These are phyloP conservation scores for Diospyros lotus DNA, from an alignment of 148 eudicot species.

Conservation along the genomic window DNA sequence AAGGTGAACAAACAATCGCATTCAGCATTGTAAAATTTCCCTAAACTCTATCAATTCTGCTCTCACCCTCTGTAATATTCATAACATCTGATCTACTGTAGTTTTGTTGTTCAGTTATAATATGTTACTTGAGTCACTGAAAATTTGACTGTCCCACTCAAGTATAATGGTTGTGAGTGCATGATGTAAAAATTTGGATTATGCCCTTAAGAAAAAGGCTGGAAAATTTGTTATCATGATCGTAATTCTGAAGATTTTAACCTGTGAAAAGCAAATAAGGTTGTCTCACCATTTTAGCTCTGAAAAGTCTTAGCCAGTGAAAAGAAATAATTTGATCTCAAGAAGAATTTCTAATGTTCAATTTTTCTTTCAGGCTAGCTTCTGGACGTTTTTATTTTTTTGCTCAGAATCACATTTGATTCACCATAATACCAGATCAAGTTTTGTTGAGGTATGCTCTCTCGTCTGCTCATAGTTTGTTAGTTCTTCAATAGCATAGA, in stretches of 20 bases:
- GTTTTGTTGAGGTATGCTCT: not conserved
- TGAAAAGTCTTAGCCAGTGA: not conserved
- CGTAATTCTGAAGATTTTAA: slow-evolving; percentile 3
- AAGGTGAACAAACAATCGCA: not conserved
- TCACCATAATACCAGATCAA: not conserved
- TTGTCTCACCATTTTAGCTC: not conserved
- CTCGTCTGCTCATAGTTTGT: not conserved
- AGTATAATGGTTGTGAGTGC: not conserved
- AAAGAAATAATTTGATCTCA: not conserved
- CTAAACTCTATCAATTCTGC: not conserved
- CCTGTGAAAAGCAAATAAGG: not conserved
- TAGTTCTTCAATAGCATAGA: not conserved
- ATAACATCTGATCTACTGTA: not conserved
- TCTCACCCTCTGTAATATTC: not conserved
- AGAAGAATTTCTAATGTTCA: not conserved
- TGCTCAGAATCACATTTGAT: not conserved
- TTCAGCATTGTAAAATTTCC: not conserved
- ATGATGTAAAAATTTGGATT: not conserved
- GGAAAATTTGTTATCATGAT: not conserved
- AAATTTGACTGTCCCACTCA: slow-evolving; percentile 1
- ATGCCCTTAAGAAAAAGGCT: slow-evolving; percentile 1
- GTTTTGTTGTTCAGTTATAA: not conserved
- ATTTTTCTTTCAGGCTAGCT: slow-evolving; percentile 2
- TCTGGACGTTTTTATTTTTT: not conserved
- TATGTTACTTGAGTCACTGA: not conserved